Conservation (phyloP, 2,329 filamentous ascomycete genomes). For the Stylonectria norvegica region DNA sequence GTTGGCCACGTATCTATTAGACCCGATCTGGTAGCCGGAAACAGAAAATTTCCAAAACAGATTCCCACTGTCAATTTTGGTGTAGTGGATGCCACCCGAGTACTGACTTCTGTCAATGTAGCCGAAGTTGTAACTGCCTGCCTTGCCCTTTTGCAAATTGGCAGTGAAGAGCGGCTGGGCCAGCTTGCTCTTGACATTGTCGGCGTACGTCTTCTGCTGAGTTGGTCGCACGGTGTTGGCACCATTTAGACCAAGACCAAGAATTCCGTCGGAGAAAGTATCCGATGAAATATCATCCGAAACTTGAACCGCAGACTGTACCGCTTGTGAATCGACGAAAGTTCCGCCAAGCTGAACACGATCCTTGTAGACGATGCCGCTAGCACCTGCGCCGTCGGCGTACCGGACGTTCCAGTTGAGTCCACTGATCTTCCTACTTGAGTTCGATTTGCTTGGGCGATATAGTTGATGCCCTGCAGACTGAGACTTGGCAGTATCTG, state of each 20-base stretch:
- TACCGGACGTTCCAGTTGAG: conserved; percentile 59
- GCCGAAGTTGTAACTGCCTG: conserved; percentile 40
- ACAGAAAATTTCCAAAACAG: conserved; percentile 63
- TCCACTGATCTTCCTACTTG: conserved; percentile 39
- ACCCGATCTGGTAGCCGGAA: conserved; percentile 53
- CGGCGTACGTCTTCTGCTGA: conserved; percentile 33
- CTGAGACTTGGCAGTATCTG: conserved; percentile 46
- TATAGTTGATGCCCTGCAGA: conserved; percentile 56
- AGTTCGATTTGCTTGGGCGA: conserved; percentile 42
- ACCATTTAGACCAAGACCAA: conserved; percentile 32
- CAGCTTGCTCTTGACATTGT: conserved; percentile 32
- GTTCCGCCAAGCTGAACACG: conserved; percentile 59
- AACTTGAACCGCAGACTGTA: conserved; percentile 61
- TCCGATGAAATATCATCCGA: conserved; percentile 42
- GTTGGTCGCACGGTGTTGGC: conserved; percentile 35
- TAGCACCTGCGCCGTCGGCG: conserved; percentile 61
- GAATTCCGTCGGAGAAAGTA: conserved; percentile 34
- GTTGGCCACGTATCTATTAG: conserved; percentile 11
- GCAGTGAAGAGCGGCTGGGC: conserved; percentile 36
- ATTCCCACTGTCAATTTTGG: conserved; percentile 46
- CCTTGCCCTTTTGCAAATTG: conserved; percentile 30
- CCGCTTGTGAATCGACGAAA: conserved; percentile 57
- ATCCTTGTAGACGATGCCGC: conserved; percentile 64
- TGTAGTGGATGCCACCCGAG: conserved; percentile 55
- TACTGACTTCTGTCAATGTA: conserved; percentile 56